Evolutionary conservation across 352 stramenopile genomes (phyloP).

Genomic region (Aphanomyces invadans): DNA sequence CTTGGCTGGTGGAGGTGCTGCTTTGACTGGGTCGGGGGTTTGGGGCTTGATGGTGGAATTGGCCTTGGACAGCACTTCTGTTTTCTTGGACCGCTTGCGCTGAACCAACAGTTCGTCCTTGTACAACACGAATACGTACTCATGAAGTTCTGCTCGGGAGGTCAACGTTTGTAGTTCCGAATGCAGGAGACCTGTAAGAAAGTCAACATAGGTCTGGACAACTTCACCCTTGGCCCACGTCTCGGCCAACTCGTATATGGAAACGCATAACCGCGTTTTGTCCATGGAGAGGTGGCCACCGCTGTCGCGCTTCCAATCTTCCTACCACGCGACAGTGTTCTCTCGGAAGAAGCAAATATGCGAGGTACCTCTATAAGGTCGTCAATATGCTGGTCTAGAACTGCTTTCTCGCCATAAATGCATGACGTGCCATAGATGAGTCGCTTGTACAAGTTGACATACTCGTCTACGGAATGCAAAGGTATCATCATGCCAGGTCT

Average conservation of each 20-base stretch:
- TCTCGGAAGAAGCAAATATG: too few species aligned
- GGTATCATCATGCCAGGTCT: too few species aligned
- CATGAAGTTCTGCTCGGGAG: not conserved
- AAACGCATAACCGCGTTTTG: constrained; percentile 12
- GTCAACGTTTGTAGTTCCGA: too few species aligned
- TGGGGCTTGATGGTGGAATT: not conserved
- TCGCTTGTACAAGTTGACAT: constrained; percentile 24
- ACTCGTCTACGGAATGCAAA: constrained; percentile 12
- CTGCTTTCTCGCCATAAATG: constrained; percentile 23
- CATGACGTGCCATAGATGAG: constrained; percentile 22
- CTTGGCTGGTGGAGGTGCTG: not conserved
- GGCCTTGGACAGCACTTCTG: not conserved
- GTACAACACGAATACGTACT: constrained; percentile 20
- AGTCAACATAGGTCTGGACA: constrained; percentile 12
- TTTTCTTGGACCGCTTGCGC: constrained; percentile 7
- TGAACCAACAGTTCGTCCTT: not conserved
- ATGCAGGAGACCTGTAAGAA: constrained; percentile 16
- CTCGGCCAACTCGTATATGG: constrained; percentile 23
- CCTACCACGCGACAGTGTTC: too few species aligned
- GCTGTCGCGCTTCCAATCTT: constrained; percentile 24
- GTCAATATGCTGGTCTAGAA: constrained; percentile 14
- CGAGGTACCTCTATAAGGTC: constrained; percentile 22
- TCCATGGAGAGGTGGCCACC: constrained; percentile 21
- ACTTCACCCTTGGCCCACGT: constrained; percentile 16
- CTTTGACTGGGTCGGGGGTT: not conserved